These are phyloP conservation scores for Teunomyces panamensis DNA, from an alignment of 805 yeast genomes.

Conservation along the genomic window DNA sequence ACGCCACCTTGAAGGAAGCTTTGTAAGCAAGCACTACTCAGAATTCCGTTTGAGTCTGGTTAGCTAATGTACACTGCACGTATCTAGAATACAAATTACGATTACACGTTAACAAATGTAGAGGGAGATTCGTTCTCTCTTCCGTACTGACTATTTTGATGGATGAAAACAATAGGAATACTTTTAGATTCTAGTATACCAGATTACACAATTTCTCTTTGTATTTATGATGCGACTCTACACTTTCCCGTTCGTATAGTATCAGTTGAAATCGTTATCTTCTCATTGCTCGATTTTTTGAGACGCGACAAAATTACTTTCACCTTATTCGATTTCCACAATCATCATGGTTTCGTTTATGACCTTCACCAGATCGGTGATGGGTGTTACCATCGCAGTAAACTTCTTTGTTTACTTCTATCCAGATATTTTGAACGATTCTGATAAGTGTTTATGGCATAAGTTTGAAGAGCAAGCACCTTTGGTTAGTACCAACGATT, in stretches of 20 bases:
- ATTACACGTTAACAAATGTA: neutral
- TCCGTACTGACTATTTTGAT: too few species aligned
- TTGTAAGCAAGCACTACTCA: constrained; percentile 46
- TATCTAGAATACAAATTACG: constrained; percentile 2
- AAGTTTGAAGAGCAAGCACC: constrained; percentile 10
- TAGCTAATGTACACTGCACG: constrained; percentile 2
- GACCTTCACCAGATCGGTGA: constrained; percentile 22
- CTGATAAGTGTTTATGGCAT: constrained; percentile 62
- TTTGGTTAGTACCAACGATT: constrained; percentile 4
- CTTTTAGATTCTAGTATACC: neutral
- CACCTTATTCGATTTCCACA: neutral
- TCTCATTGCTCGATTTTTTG: neutral
- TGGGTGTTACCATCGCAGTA: constrained; percentile 41
- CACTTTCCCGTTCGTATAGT: neutral
- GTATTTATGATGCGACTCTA: too few species aligned
- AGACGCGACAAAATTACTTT: neutral
- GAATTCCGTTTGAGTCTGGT: neutral
- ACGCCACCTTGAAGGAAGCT: constrained; percentile 83
- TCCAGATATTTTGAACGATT: constrained; percentile 53
- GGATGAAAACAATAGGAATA: neutral
- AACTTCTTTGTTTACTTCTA: constrained; percentile 73
- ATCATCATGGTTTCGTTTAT: constrained; percentile 1
- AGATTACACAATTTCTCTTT: too few species aligned
- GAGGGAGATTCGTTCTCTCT: neutral
- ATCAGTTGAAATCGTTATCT: neutral